These are phyloP conservation scores for Lasiodiplodia theobromae DNA, from an alignment of 2,329 filamentous ascomycete species.

Conservation along the genomic window DNA sequence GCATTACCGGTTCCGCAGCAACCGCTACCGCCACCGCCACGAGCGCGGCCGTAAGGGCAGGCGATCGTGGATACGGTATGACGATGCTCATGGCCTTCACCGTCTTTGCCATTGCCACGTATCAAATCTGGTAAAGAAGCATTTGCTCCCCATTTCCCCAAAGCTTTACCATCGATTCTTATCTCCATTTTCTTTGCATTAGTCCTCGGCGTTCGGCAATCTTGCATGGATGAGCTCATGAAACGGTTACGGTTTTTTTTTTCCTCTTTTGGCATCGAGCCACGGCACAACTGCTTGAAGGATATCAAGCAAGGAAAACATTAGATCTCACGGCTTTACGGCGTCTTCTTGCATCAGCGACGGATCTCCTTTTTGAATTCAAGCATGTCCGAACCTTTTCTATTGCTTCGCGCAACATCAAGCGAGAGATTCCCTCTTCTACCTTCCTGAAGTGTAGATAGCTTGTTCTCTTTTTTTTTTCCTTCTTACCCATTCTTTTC, in stretches of 20 bases:
- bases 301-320: neutral
- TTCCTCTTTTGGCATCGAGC: neutral
- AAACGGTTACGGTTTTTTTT: neutral
- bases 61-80: constrained; percentile 4
- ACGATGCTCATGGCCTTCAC: constrained; percentile 18
- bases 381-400: neutral
- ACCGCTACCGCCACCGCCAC: constrained; percentile 2
- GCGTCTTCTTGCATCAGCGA: constrained; percentile 8
- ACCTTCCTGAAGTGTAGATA: neutral
- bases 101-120: constrained; percentile 18
- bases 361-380: neutral
- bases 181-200: constrained; percentile 11
- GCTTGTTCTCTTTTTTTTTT: neutral
- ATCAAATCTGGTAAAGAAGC: constrained; percentile 17
- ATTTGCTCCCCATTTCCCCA: neutral
- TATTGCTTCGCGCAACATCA: constrained; percentile 2
- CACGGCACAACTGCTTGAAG: neutral
- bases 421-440: constrained; percentile 4
- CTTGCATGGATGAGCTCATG: constrained; percentile 12
- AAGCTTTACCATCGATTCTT: constrained; percentile 1
- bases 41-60: neutral
- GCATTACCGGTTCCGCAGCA: constrained; percentile 12
- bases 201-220: constrained; percentile 24
- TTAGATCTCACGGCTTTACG: neutral
- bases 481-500: neutral